Conservation (phyloP, 495 filamentous ascomycete genomes). For the Oidiodendron maius region DNA sequence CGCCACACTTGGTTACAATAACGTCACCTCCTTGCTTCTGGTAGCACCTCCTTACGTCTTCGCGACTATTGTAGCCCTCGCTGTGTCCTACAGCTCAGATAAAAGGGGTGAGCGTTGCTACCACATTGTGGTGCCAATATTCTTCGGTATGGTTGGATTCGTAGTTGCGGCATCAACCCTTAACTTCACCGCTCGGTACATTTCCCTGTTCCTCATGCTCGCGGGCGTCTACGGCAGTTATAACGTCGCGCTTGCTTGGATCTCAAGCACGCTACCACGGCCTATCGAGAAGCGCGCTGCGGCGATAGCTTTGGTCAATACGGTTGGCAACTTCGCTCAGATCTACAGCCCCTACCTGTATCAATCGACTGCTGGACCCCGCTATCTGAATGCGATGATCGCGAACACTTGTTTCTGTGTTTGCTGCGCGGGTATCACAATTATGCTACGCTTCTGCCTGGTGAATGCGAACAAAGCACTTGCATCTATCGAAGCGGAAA, state of each 20-base stretch:
- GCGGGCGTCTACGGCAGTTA: not conserved
- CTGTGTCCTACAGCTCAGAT: conserved; percentile 41
- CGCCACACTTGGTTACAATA: conserved; percentile 33
- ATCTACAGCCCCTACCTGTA: not conserved
- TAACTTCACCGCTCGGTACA: not conserved
- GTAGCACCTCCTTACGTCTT: conserved; percentile 44
- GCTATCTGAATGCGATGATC: conserved; percentile 17
- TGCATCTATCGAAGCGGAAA: not conserved
- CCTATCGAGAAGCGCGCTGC: conserved; percentile 1
- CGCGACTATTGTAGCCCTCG: conserved; percentile 38
- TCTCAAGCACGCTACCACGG: conserved; percentile 31
- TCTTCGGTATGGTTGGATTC: not conserved
- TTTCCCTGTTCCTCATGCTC: conserved; percentile 1
- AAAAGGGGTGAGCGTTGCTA: conserved; percentile 18
- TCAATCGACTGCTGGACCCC: not conserved
- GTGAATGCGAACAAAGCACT: not conserved
- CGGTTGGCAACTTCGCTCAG: conserved; percentile 2
- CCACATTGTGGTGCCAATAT: not conserved
- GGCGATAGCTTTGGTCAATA: not conserved
- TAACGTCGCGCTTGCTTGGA: conserved; percentile 41
- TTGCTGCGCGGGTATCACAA: not conserved
- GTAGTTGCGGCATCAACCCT: not conserved
- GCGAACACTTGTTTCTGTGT: conserved; percentile 23
- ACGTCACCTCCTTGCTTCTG: conserved; percentile 40
- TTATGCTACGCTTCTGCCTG: not conserved